Conservation (phyloP, 1,284 basidiomycete genomes). For the Apiotrichum brassicae region DNA sequence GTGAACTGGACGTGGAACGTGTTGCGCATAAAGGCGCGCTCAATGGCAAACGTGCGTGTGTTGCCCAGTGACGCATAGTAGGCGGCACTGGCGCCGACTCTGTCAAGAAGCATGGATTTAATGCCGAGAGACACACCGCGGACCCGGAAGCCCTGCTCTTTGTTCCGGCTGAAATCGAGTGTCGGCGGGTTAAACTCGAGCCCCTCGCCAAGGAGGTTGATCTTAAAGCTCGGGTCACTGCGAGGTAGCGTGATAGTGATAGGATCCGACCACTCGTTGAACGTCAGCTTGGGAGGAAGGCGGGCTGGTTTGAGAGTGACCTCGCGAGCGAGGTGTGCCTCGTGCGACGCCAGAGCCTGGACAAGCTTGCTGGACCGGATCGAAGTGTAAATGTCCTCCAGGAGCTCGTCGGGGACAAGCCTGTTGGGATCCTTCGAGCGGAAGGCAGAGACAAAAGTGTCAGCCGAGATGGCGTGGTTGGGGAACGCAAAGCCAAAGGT, state of each 20-base stretch:
- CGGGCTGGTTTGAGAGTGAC: slow-evolving; percentile 63
- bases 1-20: slow-evolving; percentile 84
- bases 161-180: slow-evolving; percentile 65
- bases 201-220: slow-evolving; percentile 77
- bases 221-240: slow-evolving; percentile 66
- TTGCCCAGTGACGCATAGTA: slow-evolving; percentile 71
- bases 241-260: slow-evolving; percentile 75
- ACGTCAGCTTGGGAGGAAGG: slow-evolving; percentile 69
- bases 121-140: slow-evolving; percentile 73
- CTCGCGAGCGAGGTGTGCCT: slow-evolving; percentile 20
- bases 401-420: slow-evolving; percentile 63
- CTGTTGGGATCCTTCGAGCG: slow-evolving; percentile 62
- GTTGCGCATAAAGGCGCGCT: slow-evolving; percentile 87
- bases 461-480: slow-evolving; percentile 56
- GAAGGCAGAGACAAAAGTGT: slow-evolving; percentile 75
- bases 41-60: slow-evolving; percentile 67
- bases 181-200: slow-evolving; percentile 75
- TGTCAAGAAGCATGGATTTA: slow-evolving; percentile 71
- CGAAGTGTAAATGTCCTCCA: slow-evolving; percentile 70
- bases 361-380: slow-evolving; percentile 64
- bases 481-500: slow-evolving; percentile 55
- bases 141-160: slow-evolving; percentile 76
- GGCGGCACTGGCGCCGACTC: slow-evolving; percentile 70
- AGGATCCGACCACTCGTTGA: slow-evolving; percentile 74
- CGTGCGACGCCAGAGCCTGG: slow-evolving; percentile 57